phyloP scores from a whole-genome alignment of 2,329 filamentous ascomycete species.

The Aureobasidium vineae region DNA sequence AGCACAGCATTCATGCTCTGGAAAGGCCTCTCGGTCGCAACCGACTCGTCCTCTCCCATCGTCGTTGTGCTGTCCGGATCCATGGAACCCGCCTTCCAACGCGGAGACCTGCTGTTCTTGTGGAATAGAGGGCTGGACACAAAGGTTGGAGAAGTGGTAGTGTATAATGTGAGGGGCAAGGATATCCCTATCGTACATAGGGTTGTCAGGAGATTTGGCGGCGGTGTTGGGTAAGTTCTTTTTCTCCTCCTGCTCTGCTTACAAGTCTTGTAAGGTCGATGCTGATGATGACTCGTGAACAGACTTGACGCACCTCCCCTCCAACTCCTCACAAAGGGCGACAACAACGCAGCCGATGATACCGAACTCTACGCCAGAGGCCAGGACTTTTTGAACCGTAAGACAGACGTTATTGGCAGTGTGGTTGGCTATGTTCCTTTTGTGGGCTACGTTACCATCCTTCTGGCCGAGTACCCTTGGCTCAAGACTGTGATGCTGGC shows the following conservation, averaged over 20 bases:
- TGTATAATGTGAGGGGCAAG: conserved; percentile 86
- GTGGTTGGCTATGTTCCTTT: conserved; percentile 91
- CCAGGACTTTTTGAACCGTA: conserved; percentile 79
- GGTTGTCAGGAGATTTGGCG: conserved; percentile 69
- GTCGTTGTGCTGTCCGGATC: conserved; percentile 81
- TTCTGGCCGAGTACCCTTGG: conserved; percentile 95
- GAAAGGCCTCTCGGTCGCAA: conserved; percentile 80
- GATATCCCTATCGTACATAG: conserved; percentile 97
- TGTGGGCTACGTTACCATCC: conserved; percentile 94
- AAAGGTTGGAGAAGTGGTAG: conserved; percentile 69
- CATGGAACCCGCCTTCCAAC: conserved; percentile 81
- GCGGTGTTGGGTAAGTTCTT: conserved; percentile 38
- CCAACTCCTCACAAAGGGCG: conserved; percentile 82
- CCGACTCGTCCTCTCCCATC: conserved; percentile 65
- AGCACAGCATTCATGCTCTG: conserved; percentile 89
- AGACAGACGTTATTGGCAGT: conserved; percentile 84
- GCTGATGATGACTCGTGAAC: background rate
- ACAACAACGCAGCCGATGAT: conserved; percentile 94
- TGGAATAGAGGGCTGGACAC: conserved; percentile 69
- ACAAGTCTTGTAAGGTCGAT: background rate
- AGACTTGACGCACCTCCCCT: conserved; percentile 9
- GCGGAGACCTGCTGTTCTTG: conserved; percentile 71
- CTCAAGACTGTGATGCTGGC: conserved; percentile 92
- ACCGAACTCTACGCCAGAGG: conserved; percentile 84
- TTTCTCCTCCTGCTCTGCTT: conserved; percentile 26